Evolutionary conservation across 768 basidiomycete species (phyloP).

Genomic region (Leucosporidium creatinivorum): DNA sequence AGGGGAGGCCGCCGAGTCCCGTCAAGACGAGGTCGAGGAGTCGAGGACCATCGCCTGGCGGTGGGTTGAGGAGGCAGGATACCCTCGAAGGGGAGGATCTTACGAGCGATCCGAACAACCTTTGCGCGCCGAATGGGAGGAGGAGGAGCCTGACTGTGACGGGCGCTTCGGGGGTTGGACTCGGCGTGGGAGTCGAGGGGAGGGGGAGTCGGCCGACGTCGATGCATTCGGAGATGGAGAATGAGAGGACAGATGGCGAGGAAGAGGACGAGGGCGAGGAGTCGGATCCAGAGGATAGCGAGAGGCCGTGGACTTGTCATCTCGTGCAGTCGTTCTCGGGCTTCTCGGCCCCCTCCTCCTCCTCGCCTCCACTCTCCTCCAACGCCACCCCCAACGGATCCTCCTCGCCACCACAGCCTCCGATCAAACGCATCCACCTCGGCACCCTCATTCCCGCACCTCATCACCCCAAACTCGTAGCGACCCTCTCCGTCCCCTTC

Average conservation of each 20-base stretch:
- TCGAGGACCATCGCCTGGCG: too few relatives aligned
- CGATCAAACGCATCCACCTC: slow-evolving; percentile 50
- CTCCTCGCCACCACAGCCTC: too few relatives aligned
- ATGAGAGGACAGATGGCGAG: neutral
- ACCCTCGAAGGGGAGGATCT: slow-evolving; percentile 3
- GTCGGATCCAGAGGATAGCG: slow-evolving; percentile 90
- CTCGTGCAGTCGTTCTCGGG: slow-evolving; percentile 62
- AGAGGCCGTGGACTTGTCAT: slow-evolving; percentile 89
- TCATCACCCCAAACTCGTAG: slow-evolving; percentile 91
- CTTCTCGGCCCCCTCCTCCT: neutral
- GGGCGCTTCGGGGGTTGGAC: too few relatives aligned
- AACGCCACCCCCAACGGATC: too few relatives aligned
- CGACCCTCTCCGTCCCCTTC: slow-evolving; percentile 82
- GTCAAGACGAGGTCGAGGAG: too few relatives aligned
- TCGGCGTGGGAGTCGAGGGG: neutral
- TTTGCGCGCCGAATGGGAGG: neutral
- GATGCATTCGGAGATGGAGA: neutral
- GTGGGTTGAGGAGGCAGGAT: too few relatives aligned
- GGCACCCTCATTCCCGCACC: slow-evolving; percentile 84
- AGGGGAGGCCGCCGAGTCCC: too few relatives aligned
- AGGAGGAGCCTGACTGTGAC: neutral
- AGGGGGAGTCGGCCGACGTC: slow-evolving; percentile 34
- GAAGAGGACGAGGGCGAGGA: slow-evolving; percentile 54
- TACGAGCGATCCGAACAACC: neutral
- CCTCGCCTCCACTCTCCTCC: too few relatives aligned